Base-by-base conservation (phyloP, 2,329 filamentous ascomycete genomes). In the Ceratocystis cubensis region DNA sequence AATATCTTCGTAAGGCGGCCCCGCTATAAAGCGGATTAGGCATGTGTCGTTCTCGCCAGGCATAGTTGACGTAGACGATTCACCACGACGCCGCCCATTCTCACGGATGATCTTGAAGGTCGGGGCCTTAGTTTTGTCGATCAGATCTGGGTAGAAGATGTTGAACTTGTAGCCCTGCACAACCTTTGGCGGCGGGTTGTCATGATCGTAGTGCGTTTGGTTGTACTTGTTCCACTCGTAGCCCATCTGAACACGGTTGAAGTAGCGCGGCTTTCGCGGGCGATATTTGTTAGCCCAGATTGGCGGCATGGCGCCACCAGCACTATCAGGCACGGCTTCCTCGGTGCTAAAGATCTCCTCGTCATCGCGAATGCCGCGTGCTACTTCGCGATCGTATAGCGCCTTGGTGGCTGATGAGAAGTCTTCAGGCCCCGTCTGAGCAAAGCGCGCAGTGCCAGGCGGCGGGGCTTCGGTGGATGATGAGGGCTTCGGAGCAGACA, bases 201-300 rank as follows among this genome's bases (percentile, higher is more conserved):
- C 93, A 75, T 96, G 91, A 75, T 97, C 94, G 78, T 99, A 99
- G 77, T 99, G 94, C 13, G 94, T 99, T 77, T 99, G 94, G 73
- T 99, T 99, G 82, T 99, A 99, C 77, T 99, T 99, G 80, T 99
- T 99, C 94, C 94, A 99, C 76, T 99, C 94, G 75, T 97, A 99
- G 65, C 94, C 94, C 89, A 96, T 96, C 76, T 96, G 92, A 61
- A 97, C 92, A 50, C 94, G 88, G 74, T 97, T 97, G 82, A 99
- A 99, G 77, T 96, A 97, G 68, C 88, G 85, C 13, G 94, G 94
- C 76, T 97, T 99, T 69, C 94, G 84, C 6, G 93, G 91, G 48
- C 88, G 84, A 75, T 96, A 88, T 76, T 93, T 91, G 73, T 86
- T 85, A 5, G 88, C 86, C 91, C 91, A 96, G 8, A 65, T 61